Evolutionary conservation across 495 filamentous ascomycete species (phyloP).

Genomic region (Thermothielavioides terrestris): DNA sequence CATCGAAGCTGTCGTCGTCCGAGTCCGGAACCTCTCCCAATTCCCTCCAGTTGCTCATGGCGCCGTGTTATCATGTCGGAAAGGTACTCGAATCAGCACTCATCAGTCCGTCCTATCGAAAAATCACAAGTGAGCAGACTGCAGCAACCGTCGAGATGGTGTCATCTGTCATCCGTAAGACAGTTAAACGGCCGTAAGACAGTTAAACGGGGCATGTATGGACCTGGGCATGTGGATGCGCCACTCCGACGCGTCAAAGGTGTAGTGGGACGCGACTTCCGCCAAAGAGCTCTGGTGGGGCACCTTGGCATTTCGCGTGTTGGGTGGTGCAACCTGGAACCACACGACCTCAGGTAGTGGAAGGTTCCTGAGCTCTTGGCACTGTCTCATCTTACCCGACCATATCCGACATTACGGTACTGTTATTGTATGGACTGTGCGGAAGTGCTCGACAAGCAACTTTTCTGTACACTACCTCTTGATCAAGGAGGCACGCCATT

Average conservation of each 20-base stretch:
- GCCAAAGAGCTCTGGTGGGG: slow-evolving; percentile 15
- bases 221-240: neutral
- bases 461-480: neutral
- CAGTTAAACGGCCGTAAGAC: too few species aligned
- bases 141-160: too few species aligned
- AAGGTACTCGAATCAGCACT: slow-evolving; percentile 9
- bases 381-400: neutral
- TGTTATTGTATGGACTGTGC: too few species aligned
- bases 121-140: too few species aligned
- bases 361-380: neutral
- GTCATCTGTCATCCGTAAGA: too few species aligned
- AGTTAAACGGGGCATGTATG: too few species aligned
- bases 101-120: neutral
- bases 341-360: too few species aligned
- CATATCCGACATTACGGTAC: neutral
- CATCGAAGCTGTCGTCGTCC: slow-evolving; percentile 44
- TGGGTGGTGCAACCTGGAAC: neutral
- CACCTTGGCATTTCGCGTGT: slow-evolving; percentile 2
- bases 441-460: too few species aligned
- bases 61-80: slow-evolving; percentile 20
- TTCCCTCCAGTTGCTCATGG: slow-evolving; percentile 51
- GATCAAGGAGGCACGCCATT: neutral
- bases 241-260: slow-evolving; percentile 12
- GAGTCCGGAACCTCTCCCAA: slow-evolving; percentile 50
- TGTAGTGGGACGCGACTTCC: slow-evolving; percentile 20